These are phyloP conservation scores for Fusarium staphyleae DNA, from an alignment of 2,329 filamentous ascomycete species.

Conservation along the genomic window DNA sequence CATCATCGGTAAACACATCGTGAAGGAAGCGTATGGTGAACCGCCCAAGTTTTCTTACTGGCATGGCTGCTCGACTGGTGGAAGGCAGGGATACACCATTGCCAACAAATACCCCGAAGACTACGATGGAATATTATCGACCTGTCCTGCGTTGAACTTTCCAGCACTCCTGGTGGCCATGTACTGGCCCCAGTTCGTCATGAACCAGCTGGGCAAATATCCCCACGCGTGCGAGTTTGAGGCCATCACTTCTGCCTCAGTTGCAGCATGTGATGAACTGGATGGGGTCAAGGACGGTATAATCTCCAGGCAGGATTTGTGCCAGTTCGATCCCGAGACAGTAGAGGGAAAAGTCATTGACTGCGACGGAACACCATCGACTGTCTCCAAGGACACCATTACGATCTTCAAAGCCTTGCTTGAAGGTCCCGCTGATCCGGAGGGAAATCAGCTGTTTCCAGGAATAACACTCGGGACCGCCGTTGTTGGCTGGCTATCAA, in stretches of 20 bases:
- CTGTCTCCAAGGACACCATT: too few relatives aligned
- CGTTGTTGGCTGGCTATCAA: too few relatives aligned
- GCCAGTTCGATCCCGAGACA: slow-evolving; percentile 6
- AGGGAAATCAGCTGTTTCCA: too few relatives aligned
- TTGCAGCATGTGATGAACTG: slow-evolving; percentile 2
- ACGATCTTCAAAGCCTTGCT: too few relatives aligned
- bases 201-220: slow-evolving; percentile 1
- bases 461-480: too few relatives aligned
- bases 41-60: slow-evolving; percentile 4
- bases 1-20: background rate
- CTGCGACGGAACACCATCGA: too few relatives aligned
- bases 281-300: slow-evolving; percentile 6
- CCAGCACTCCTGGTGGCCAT: background rate
- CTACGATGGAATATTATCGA: slow-evolving; percentile 5
- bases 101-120: background rate
- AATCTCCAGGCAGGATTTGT: background rate
- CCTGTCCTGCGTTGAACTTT: background rate
- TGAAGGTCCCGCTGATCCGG: too few relatives aligned
- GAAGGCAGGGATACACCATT: slow-evolving; percentile 2
- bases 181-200: slow-evolving; percentile 11
- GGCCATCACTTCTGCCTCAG: background rate
- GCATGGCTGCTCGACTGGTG: slow-evolving; percentile 12
- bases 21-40: background rate
- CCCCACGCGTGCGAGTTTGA: slow-evolving; percentile 7
- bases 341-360: background rate